Percentiles rank a stretch among this genome's conserved stretches.
Conservation (phyloP, 441 rosid genomes). For the Macaranga tanarius region DNA sequence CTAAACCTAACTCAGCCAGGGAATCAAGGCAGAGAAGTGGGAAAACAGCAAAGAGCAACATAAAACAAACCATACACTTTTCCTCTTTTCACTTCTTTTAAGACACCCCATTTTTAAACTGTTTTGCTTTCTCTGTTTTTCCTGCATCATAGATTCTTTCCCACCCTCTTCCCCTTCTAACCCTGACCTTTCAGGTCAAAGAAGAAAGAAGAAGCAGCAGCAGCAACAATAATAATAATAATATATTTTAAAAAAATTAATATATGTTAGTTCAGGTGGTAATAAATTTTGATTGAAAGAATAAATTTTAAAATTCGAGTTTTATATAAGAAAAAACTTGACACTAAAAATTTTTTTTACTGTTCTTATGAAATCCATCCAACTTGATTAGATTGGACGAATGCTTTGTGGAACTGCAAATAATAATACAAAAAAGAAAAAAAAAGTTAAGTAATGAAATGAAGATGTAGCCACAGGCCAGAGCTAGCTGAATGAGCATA, state of each 20-base stretch:
- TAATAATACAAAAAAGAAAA: conserved; percentile 8
- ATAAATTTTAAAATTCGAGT: too few species aligned
- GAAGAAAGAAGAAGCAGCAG: conserved; percentile 35
- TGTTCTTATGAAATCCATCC: too few species aligned
- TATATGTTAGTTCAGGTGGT: too few species aligned
- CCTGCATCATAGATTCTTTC: conserved; percentile 71
- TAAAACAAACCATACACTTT: conserved; percentile 67
- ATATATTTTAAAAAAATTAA: too few species aligned
- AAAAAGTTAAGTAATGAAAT: conserved; percentile 39
- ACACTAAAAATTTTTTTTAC: too few species aligned
- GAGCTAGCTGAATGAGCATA: conserved; percentile 69
- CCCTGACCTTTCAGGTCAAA: conserved; percentile 57
- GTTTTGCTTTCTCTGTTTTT: conserved; percentile 51
- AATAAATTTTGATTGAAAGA: too few species aligned
- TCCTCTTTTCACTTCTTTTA: conserved; percentile 52
- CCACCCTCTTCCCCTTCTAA: conserved; percentile 16
- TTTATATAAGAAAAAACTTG: too few species aligned
- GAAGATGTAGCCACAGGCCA: conserved; percentile 42
- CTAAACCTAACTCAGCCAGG: conserved; percentile 37
- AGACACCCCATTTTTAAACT: conserved; percentile 34
- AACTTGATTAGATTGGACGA: too few species aligned
- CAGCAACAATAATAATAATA: too few species aligned
- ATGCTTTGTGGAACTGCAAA: too few species aligned
- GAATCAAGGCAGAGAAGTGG: conserved; percentile 44
- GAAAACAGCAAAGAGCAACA: conserved; percentile 35